These are phyloP conservation scores for Heterobasidion annosum DNA, from an alignment of 1,284 basidiomycete genomes.

Conservation along the genomic window DNA sequence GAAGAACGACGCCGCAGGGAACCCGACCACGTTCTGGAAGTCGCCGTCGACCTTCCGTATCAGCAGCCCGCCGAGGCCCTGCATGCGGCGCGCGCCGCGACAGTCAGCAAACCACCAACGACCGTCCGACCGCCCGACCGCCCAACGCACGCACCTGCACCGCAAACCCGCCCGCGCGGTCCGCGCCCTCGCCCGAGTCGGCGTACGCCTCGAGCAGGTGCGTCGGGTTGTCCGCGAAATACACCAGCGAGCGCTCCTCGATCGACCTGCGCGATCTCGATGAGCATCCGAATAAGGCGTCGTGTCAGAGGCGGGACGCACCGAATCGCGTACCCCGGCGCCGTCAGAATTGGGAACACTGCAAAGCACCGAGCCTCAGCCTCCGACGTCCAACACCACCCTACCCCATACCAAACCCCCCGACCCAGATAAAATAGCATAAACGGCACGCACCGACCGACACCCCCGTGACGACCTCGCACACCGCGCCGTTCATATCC, in stretches of 20 bases:
- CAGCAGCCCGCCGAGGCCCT: conserved; percentile 79
- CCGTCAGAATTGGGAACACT: conserved; percentile 79
- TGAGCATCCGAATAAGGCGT: background rate
- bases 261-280: conserved; percentile 51
- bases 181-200: conserved; percentile 81
- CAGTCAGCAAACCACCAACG: background rate
- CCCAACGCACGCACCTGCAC: conserved; percentile 57
- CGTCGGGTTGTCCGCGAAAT: conserved; percentile 67
- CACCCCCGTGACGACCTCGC: conserved; percentile 90
- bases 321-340: conserved; percentile 85
- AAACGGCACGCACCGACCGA: conserved; percentile 52
- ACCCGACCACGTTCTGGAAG: conserved; percentile 90
- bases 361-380: background rate
- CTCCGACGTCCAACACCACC: background rate
- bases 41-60: conserved; percentile 86
- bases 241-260: conserved; percentile 74
- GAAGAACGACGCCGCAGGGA: conserved; percentile 76
- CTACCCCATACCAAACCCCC: background rate
- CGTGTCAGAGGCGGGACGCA: conserved; percentile 22
- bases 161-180: conserved; percentile 92
- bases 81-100: background rate
- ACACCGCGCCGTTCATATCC: conserved; percentile 78
- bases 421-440: background rate
- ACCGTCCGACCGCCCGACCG: background rate
- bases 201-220: conserved; percentile 78